Evolutionary conservation across 352 stramenopile genomes (phyloP).

Genomic region (Pythium brachiatum): DNA sequence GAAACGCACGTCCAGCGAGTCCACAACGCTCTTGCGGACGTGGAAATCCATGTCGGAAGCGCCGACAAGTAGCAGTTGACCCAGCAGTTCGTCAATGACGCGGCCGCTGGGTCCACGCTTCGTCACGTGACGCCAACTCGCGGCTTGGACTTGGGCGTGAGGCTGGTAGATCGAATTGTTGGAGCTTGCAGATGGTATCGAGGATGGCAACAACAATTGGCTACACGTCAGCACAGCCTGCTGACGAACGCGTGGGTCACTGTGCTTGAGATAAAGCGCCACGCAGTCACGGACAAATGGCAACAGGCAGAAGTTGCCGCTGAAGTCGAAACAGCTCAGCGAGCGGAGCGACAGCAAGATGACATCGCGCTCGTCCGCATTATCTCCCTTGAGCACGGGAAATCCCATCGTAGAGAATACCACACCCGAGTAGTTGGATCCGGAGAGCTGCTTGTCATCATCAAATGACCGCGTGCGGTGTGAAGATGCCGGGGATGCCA

Average conservation of each 20-base stretch:
- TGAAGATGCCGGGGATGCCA: slow-evolving; percentile 6
- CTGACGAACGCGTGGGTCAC: slow-evolving; percentile 86
- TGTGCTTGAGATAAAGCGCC: slow-evolving; percentile 90
- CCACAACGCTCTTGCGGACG: slow-evolving; percentile 93
- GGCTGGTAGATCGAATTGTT: slow-evolving; percentile 16
- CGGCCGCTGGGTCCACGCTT: slow-evolving; percentile 81
- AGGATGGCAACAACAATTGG: slow-evolving; percentile 67
- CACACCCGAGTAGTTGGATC: slow-evolving; percentile 1
- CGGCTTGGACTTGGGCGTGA: slow-evolving; percentile 7
- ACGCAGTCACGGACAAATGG: slow-evolving; percentile 96
- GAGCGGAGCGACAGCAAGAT: slow-evolving; percentile 92
- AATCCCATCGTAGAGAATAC: background rate
- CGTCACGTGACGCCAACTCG: slow-evolving; percentile 59
- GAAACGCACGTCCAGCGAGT: slow-evolving; percentile 91
- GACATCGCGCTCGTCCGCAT: slow-evolving; percentile 62
- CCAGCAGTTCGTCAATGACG: slow-evolving; percentile 93
- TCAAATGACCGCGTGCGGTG: slow-evolving; percentile 13
- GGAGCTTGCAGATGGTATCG: slow-evolving; percentile 6
- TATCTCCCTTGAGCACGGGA: slow-evolving; percentile 74
- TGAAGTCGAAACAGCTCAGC: slow-evolving; percentile 93
- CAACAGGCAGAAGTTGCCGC: slow-evolving; percentile 91
- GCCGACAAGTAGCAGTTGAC: slow-evolving; percentile 89
- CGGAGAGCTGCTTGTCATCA: slow-evolving; percentile 28
- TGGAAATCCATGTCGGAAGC: slow-evolving; percentile 90
- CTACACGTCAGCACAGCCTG: slow-evolving; percentile 87